Evolutionary conservation across 2,329 filamentous ascomycete species (phyloP), one percentile per base, ranked within the genome.

Genomic region (Colletotrichum sp.): DNA sequence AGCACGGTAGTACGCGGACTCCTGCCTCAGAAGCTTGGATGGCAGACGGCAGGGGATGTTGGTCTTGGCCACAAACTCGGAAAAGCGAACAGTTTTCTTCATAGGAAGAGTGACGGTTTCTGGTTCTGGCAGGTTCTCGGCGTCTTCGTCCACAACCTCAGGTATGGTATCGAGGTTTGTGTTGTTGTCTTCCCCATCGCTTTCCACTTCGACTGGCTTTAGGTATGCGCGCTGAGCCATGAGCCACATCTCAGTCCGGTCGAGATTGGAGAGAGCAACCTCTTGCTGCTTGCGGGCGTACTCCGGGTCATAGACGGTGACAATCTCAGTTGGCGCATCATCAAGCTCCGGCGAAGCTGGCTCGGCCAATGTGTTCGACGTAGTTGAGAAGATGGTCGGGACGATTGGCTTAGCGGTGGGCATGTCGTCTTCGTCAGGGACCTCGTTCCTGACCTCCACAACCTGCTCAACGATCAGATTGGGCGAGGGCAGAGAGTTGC

Each of bases 221-320:
- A 96, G 90, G 80, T 98, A 97, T 16, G 92, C 89, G 73, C 93
- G 93, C 84, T 99, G 96, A 9, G 95, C 94, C 80, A 92, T 88
- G 34, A 99, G 90, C 96, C 96, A 99, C 60, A 95, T 85, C 80
- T 95, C 93, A 6, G 96, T 99, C 77, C 96, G 93, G 84, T 97
- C 95, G 68, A 97, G 86, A 80, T 96, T 95, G n/a, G 90, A 91
- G 24, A 93, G 87, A 9, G 95, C 93, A 59, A 90, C 90, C 78
- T 94, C 88, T 81, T 94, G 90, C 77, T 98, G 91, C 83, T 95
- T 94, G 69, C 90, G 89, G 64, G 93, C 90, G 81, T 98, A 98
- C 76, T 92, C 89, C 72, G 95, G 91, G 78, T 96, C 95, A 80
- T 95, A 95, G 78, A 95, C 93, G 59, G 89, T 89, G 30, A 93